Base-by-base conservation (phyloP, 1,139 yeast species). In the Suhomyces choctaworum region DNA sequence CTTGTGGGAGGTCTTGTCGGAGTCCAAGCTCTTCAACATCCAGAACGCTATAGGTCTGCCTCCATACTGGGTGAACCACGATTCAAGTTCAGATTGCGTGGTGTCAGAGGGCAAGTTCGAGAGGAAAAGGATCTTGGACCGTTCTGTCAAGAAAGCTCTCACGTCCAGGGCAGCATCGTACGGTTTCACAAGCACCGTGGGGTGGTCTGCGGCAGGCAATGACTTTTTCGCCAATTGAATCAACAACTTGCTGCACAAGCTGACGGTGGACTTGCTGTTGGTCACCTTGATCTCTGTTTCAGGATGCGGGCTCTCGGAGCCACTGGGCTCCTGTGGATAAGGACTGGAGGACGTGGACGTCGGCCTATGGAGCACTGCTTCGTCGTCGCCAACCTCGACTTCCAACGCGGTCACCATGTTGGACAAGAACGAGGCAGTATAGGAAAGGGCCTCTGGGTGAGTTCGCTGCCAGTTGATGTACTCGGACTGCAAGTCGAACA, bases 51-150 rank as follows among this genome's bases (percentile, higher is more conserved):
- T 73, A 1, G 96, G 95, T 31, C 92, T 72, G 3, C 88, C 84
- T 2, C 95, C 95, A 54, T 76, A 82, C 54, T 85, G 95, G 4
- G 89, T 79, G 54, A 88, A 88, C 96, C 97, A 90, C 25, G 83
- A 74, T 62, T 90, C 97, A 33, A 90, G 66, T 58, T 90, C 97
- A 25, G 89, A 76, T 58, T 89, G 97, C 1, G 96, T 89, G 4
- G 94, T 86, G 50, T 89, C 97, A 25, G 69, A 68, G 2, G 96
- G 90, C 45, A 90, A 64, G 56, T 87, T 88, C 9, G 85, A 73
- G 59, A 90, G 66, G 56, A 80, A 86, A 35, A 89, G 60, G n/a
- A 88, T 84, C 50, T 82, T 82, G 2, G 95, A 85, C 39, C 82
- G 69, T 58, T 89, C 96, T 9, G 71, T 65, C 31, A 80, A 57